Base-by-base conservation (phyloP, 352 stramenopile species). In the Globisporangium echinulatum region DNA sequence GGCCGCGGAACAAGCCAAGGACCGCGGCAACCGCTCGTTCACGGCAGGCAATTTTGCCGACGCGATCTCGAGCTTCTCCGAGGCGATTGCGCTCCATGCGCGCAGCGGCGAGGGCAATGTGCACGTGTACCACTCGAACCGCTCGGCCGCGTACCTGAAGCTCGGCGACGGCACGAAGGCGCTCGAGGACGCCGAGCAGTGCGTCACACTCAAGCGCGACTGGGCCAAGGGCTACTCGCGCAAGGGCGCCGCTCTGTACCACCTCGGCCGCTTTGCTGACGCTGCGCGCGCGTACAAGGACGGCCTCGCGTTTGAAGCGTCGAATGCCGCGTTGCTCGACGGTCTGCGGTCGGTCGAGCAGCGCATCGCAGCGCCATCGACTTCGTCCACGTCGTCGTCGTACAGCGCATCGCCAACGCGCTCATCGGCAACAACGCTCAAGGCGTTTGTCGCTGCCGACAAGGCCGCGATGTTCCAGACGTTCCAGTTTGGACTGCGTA, bases 221-320 rank as follows among this genome's bases (percentile, higher is more conserved):
- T 97, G 86, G 86, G 64, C 82, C 59, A 96, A 96, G 68, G 88
- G 88, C 42, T 96, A 92, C 67, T 94, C 83, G 42, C 84, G 88
- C 57, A 81, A 87, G n/a, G 87, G 84, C 19, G 77, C 82, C 2
- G 86, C 88, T 54, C 70, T 94, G 37, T 87, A 84, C 61, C 60
- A 72, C 52, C 67, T 92, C 19, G 73, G 72, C 0, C 82, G 81
- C 54, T 92, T 81, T 54, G 53, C 76, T 1, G 84, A 95, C 49
- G 84, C 84, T 14, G 88, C 79, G 61, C 75, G 75, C 56, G 83
- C 86, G 51, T 95, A 94, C 72, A 75, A 87, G 68, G 82, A 90
- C 44, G 86, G 86, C 1, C 68, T 95, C 48, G 70, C 67, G 54
- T 63, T 82, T 11, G 82, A 93, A 13, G 62, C 71, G 4, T 66